Evolutionary conservation across 768 basidiomycete species (phyloP).

Genomic region (Boletales sp.): DNA sequence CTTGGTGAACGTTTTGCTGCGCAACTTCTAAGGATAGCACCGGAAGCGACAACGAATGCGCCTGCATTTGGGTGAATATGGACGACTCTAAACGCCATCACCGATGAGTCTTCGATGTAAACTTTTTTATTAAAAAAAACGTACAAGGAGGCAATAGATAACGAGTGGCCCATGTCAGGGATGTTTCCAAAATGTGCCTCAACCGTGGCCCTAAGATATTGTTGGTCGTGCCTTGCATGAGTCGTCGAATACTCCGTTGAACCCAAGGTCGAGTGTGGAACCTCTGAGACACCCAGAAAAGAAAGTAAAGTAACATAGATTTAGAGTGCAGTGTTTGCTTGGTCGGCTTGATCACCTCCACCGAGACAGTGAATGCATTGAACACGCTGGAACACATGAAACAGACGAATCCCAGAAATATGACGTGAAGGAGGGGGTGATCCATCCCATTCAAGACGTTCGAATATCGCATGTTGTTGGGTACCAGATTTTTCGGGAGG

Average conservation of each 20-base stretch:
- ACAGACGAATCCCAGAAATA: constrained; percentile 61
- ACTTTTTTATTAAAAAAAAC: constrained; percentile 5
- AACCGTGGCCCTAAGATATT: constrained; percentile 57
- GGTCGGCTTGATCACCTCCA: constrained; percentile 67
- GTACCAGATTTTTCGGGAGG: constrained; percentile 17
- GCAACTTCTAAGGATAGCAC: constrained; percentile 48
- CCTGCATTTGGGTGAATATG: constrained; percentile 36
- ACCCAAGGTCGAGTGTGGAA: not conserved
- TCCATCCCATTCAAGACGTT: constrained; percentile 49
- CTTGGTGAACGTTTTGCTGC: constrained; percentile 30
- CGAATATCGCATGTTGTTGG: constrained; percentile 30
- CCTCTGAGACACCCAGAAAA: constrained; percentile 56
- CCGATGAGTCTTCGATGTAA: not conserved
- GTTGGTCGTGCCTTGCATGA: constrained; percentile 56
- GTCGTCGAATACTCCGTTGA: not conserved
- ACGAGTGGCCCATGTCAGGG: constrained; percentile 50
- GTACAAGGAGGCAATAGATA: constrained; percentile 49
- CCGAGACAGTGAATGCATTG: constrained; percentile 77
- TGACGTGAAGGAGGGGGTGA: constrained; percentile 42
- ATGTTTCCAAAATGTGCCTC: constrained; percentile 48
- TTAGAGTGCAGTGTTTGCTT: constrained; percentile 68
- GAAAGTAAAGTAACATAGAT: constrained; percentile 55
- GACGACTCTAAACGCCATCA: constrained; percentile 39
- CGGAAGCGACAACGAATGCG: constrained; percentile 45
- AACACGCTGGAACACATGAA: constrained; percentile 52